phyloP scores from a whole-genome alignment of 192 early-diverging fungal species.

The Podila epigama region DNA sequence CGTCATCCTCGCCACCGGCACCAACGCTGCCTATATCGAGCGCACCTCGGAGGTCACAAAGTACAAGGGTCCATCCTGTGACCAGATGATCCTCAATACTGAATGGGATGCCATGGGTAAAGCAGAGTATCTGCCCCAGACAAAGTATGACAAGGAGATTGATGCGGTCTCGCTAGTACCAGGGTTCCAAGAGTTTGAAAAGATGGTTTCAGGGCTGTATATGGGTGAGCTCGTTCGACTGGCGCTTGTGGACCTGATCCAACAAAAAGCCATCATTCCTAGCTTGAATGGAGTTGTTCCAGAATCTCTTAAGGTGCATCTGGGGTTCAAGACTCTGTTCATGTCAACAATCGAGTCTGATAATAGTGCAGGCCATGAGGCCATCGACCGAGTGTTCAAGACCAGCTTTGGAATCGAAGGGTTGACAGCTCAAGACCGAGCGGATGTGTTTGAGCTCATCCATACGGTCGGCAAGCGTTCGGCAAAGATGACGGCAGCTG shows the following conservation, averaged over 20 bases:
- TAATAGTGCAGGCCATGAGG: conserved; percentile 59
- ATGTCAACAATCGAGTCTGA: conserved; percentile 61
- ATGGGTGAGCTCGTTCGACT: conserved; percentile 87
- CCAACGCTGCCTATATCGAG: conserved; percentile 92
- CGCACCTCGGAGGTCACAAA: conserved; percentile 74
- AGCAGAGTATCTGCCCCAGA: conserved; percentile 75
- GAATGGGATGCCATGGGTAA: conserved; percentile 88
- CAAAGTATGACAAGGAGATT: conserved; percentile 80
- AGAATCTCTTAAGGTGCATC: neutral
- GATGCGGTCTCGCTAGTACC: conserved; percentile 78
- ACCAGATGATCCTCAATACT: conserved; percentile 90
- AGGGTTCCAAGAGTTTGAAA: conserved; percentile 88
- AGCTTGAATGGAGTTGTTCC: conserved; percentile 46
- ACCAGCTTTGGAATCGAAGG: conserved; percentile 58
- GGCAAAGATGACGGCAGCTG: conserved; percentile 75
- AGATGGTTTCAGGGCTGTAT: conserved; percentile 93
- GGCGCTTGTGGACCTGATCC: conserved; percentile 77
- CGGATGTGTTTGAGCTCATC: conserved; percentile 72
- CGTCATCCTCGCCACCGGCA: conserved; percentile 90
- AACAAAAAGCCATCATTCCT: conserved; percentile 75
- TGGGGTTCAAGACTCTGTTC: conserved; percentile 59
- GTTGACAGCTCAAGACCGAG: conserved; percentile 76
- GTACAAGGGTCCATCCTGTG: conserved; percentile 43
- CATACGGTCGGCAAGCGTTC: conserved; percentile 79
- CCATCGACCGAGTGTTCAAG: conserved; percentile 62